Percentiles rank a stretch among this genome's conserved stretches.
Evolutionary conservation across 2,329 filamentous ascomycete genomes (phyloP).

Genomic region (Clarireedia homoeocarpa): DNA sequence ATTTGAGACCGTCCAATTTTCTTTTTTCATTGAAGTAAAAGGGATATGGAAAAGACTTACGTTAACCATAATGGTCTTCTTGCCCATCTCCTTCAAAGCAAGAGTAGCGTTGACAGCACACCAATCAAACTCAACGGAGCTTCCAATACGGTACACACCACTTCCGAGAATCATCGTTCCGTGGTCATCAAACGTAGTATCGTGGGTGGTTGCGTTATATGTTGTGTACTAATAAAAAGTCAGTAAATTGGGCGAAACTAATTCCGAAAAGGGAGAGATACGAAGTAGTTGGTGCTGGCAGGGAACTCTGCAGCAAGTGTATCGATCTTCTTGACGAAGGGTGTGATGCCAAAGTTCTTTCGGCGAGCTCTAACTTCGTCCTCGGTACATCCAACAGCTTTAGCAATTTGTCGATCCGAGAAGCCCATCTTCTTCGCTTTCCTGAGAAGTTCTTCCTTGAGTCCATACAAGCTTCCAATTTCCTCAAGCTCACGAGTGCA

Average conservation of each 20-base stretch:
- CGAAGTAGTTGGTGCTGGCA: constrained; percentile 83
- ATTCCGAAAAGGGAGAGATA: background rate
- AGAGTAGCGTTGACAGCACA: constrained; percentile 87
- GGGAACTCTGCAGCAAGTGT: constrained; percentile 96
- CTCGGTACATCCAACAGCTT: constrained; percentile 77
- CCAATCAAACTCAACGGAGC: constrained; percentile 98
- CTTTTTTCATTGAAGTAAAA: background rate
- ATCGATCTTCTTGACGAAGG: constrained; percentile 98
- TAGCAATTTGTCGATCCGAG: constrained; percentile 90
- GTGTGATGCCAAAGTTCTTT: constrained; percentile 79
- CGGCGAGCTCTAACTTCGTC: constrained; percentile 81
- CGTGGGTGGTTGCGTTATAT: constrained; percentile 91
- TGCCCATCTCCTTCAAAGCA: constrained; percentile 74
- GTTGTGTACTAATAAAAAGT: constrained; percentile 60
- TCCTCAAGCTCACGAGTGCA: constrained; percentile 80
- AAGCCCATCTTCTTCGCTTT: constrained; percentile 98
- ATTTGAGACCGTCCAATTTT: background rate
- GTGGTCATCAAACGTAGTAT: constrained; percentile 89
- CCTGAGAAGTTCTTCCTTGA: constrained; percentile 82
- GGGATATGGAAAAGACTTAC: background rate
- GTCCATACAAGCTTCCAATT: constrained; percentile 69
- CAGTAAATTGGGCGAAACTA: background rate
- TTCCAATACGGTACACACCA: constrained; percentile 95
- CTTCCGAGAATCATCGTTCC: constrained; percentile 84
- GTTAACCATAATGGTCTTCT: constrained; percentile 98